Evolutionary conservation across 805 yeast genomes (phyloP), one percentile per base, ranked within the genome.

Genomic region (Kuraishia floccosa): DNA sequence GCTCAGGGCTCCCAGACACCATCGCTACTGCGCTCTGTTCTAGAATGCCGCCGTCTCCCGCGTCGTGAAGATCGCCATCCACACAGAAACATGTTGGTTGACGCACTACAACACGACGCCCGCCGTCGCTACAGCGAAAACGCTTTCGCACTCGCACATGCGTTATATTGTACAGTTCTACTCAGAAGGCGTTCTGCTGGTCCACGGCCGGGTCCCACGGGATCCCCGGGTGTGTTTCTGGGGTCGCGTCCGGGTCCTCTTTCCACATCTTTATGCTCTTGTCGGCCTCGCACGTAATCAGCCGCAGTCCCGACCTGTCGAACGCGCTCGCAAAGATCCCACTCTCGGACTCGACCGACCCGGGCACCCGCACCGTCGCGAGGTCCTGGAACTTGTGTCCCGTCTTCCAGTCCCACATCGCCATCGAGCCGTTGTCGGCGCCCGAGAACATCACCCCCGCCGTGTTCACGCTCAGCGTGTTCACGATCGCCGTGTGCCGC

Each of bases 221-320:
- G 13, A 55, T 37, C 3, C 59, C 59, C 15, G 62, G 62, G 39
- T 56, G 50, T 7, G 54, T 40, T 28, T 51, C 58, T 18, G 30
- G 32, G 13, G 22, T 27, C n/a, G 58, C 57, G 9, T 50, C 53
- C n/a, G 54, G 50, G 30, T 51, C 54, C 36, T 68, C 71, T 30
- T 59, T 66, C 89, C 91, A 84, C 1, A 83, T 59, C 48, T 79
- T 82, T 24, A 84, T 71, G 48, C 82, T 75, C 48, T 87, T 87
- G 53, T 89, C 97, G n/a, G 83, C 75, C 43, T 83, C 94, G 30
- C 95, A 85, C 2, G 95, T 83, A 14, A 91, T 66, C 35, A 91
- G 55, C 28, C 95, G 66, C 42, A 75, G 54, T 0, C 96, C 96
- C 36, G 85, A 75, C 49, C 64, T 58, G 50, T 91, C 96, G 50